Base-by-base conservation (phyloP, 2,329 filamentous ascomycete genomes). In the Teratosphaeriaceae sp. region DNA sequence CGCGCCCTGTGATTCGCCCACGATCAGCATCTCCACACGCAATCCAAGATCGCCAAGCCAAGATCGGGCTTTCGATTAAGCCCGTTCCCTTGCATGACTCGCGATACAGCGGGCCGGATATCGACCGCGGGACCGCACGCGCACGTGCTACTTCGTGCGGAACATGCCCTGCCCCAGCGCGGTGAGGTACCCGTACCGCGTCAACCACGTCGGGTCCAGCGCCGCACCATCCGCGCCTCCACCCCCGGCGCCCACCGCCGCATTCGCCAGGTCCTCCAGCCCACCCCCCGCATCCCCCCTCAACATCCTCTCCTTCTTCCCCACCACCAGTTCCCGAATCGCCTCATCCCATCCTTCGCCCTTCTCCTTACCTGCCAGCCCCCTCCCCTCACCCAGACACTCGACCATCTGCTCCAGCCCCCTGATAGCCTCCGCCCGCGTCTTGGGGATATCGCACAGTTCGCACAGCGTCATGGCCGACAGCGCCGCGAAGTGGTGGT, bases 401-500 rank as follows among this genome's bases (percentile, higher is more conserved):
- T 82, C 76, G 5, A 75, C 59, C 22, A 86, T 68, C 19, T 76
- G 71, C 47, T 70, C 73, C 19, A 83, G 68, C 6, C 78, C 67
- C 44, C 68, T 66, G 12, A 68, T 68, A 1, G 80, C 80, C 50
- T 81, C 78, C 4, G 78, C 74, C 34, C 71, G 72, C 2, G 74
- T 78, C 47, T 66, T 69, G 7, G 78, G 73, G 7, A 74, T 63
- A 52, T 74, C 76, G 23, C 66, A 65, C 24, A 86, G 68, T 50
- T 82, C 77, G 37, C 78, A 63, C 3, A 88, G 66, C n/a, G 76
- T 74, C 55, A 84, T 67, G 9, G 75, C 69, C 1, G 74, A 71
- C 8, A 86, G 68, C 11, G 72, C 73, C 42, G 74, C 74, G 50
- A 83, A 82, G 56, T 87, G 80, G 56, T 85, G 79, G 43, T 79